Percentiles rank a stretch among this genome's conserved stretches.
Conservation (phyloP, 2,329 filamentous ascomycete genomes). For the Pyrenochaeta sp. region DNA sequence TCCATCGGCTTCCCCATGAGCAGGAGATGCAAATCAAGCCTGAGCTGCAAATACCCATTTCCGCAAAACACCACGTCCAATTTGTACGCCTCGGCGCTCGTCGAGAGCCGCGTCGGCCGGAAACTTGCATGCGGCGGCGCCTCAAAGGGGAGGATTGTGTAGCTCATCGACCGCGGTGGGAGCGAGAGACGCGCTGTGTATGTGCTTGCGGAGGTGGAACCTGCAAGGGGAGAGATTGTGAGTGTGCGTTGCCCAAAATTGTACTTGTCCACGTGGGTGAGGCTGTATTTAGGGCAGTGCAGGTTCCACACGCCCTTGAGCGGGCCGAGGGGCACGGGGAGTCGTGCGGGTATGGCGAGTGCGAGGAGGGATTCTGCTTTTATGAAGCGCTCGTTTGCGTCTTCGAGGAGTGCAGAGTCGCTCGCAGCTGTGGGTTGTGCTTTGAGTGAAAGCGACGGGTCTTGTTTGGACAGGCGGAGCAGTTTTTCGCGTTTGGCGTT, state of each 20-base stretch:
- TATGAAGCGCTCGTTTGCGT: constrained; percentile 4
- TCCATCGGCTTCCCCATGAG: constrained; percentile 32
- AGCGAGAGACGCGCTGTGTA: constrained; percentile 38
- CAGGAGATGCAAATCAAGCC: constrained; percentile 37
- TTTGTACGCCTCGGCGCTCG: constrained; percentile 29
- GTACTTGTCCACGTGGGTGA: constrained; percentile 39
- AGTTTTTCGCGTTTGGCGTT: constrained; percentile 33
- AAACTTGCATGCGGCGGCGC: constrained; percentile 41
- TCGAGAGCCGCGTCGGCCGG: constrained; percentile 27
- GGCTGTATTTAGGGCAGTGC: constrained; percentile 37
- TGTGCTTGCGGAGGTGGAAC: constrained; percentile 9
- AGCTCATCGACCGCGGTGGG: constrained; percentile 39
- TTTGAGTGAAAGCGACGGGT: constrained; percentile 3
- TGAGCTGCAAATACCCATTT: constrained; percentile 36
- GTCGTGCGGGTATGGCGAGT: constrained; percentile 20
- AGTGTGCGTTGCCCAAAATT: constrained; percentile 36
- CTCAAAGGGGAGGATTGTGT: constrained; percentile 21
- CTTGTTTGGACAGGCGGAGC: constrained; percentile 21
- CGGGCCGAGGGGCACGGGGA: constrained; percentile 36
- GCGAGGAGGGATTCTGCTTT: constrained; percentile 28
- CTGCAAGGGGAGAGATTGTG: constrained; percentile 26
- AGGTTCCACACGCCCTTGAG: constrained; percentile 36
- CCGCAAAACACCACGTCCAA: constrained; percentile 41
- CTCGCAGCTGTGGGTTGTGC: constrained; percentile 7
- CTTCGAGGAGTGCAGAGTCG: background rate